These are phyloP conservation scores for Rhododendron kiyosumense DNA, from an alignment of 148 eudicot genomes.

Conservation along the genomic window DNA sequence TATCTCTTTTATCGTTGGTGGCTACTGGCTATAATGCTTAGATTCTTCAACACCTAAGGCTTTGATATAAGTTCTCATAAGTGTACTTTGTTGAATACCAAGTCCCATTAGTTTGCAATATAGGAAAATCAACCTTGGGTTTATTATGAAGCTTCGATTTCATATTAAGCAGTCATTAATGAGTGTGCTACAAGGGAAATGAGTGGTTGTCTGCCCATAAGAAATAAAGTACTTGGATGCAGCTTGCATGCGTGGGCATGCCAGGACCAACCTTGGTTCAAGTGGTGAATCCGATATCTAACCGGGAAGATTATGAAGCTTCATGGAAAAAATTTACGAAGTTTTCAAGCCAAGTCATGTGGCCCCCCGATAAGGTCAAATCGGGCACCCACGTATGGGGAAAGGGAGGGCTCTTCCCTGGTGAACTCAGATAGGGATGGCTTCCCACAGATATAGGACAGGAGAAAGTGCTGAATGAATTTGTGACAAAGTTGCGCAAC, in stretches of 20 bases:
- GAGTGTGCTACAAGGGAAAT: not conserved
- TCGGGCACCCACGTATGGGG: too few relatives aligned
- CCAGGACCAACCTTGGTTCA: too few relatives aligned
- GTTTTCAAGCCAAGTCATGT: not conserved
- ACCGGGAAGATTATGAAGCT: too few relatives aligned
- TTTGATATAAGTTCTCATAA: not conserved
- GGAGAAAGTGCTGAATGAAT: too few relatives aligned
- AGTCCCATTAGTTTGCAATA: not conserved
- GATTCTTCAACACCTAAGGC: not conserved
- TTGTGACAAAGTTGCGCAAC: too few relatives aligned
- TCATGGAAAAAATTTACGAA: too few relatives aligned
- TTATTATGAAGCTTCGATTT: not conserved
- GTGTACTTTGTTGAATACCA: not conserved
- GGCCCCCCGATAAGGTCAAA: too few relatives aligned
- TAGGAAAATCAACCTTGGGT: not conserved
- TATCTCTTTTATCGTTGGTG: not conserved
- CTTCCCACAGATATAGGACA: too few relatives aligned
- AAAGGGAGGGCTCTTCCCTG: too few relatives aligned
- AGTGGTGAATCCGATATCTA: too few relatives aligned
- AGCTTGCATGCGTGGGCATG: not conserved
- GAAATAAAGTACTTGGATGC: not conserved
- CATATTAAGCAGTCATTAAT: not conserved
- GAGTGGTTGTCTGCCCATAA: too few relatives aligned
- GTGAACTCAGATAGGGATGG: too few relatives aligned
- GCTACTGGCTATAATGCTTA: not conserved